Percentiles rank a stretch among this genome's conserved stretches.
These are phyloP conservation scores for Phytophthora crassamura DNA, from an alignment of 352 stramenopile species.

Conservation along the genomic window DNA sequence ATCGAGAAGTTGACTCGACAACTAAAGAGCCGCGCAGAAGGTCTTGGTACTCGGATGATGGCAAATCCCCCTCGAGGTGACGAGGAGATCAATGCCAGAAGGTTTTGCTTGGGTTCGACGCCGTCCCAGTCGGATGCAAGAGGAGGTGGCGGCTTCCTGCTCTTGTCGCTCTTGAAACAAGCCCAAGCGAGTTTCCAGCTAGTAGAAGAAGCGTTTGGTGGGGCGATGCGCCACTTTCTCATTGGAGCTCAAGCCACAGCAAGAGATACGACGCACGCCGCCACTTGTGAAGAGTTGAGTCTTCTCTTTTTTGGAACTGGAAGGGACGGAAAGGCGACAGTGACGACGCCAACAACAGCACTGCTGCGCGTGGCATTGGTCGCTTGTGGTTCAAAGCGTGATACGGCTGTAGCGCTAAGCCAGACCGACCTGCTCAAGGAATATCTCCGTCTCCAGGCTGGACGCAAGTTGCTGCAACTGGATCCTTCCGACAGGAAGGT, in stretches of 20 bases:
- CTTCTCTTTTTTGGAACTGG: slow-evolving; percentile 12
- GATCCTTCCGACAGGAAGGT: slow-evolving; percentile 34
- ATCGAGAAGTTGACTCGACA: slow-evolving; percentile 32
- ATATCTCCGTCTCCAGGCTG: slow-evolving; percentile 40
- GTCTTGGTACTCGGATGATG: slow-evolving; percentile 21
- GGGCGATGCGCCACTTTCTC: slow-evolving; percentile 57
- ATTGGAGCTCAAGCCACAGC: slow-evolving; percentile 48
- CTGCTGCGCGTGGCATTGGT: slow-evolving; percentile 44
- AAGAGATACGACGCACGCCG: slow-evolving; percentile 1
- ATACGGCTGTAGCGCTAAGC: slow-evolving; percentile 28
- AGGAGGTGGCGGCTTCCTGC: slow-evolving; percentile 57
- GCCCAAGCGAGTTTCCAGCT: slow-evolving; percentile 35
- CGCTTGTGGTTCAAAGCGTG: slow-evolving; percentile 48
- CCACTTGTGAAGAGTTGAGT: slow-evolving; percentile 8
- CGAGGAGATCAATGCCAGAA: slow-evolving; percentile 52
- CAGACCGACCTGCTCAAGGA: slow-evolving; percentile 46
- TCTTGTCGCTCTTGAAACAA: slow-evolving; percentile 38
- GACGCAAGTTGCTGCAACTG: slow-evolving; percentile 42
- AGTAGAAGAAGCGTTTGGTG: slow-evolving; percentile 43
- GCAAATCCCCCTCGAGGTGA: slow-evolving; percentile 40
- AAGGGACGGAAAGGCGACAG: not conserved
- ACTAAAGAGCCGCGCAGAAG: slow-evolving; percentile 24
- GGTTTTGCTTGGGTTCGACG: slow-evolving; percentile 34
- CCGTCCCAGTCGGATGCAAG: slow-evolving; percentile 13
- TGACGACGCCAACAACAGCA: slow-evolving; percentile 10